A percentile compares a stretch with the other conserved stretches of the same genome.
Evolutionary conservation across 176 grass and related monocot genomes (phyloP).

Genomic region (Eleusine coracana): DNA sequence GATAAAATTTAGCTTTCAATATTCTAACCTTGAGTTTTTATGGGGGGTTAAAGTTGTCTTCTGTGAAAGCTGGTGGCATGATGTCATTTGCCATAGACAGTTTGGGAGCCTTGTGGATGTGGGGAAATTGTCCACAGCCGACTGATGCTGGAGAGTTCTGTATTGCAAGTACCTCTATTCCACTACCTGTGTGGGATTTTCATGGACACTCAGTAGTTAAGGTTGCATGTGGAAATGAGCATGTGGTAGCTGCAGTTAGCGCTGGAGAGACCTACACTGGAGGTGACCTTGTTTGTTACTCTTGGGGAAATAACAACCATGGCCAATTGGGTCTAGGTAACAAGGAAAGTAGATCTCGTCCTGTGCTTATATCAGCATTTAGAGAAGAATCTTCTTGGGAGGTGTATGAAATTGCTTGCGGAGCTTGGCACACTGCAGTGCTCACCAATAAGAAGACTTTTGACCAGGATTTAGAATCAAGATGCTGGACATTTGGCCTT

Average conservation of each 20-base stretch:
- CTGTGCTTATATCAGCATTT: slow-evolving; percentile 66
- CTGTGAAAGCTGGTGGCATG: slow-evolving; percentile 95
- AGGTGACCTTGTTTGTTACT: slow-evolving; percentile 74
- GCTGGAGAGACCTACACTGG: slow-evolving; percentile 69
- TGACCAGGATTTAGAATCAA: slow-evolving; percentile 74
- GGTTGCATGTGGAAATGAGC: slow-evolving; percentile 96
- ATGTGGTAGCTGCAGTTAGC: slow-evolving; percentile 86
- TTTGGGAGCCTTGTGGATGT: slow-evolving; percentile 92
- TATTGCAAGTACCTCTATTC: slow-evolving; percentile 50
- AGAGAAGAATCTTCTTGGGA: slow-evolving; percentile 74
- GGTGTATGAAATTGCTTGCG: slow-evolving; percentile 95
- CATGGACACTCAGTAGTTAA: slow-evolving; percentile 88
- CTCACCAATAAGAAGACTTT: slow-evolving; percentile 89
- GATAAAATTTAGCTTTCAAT: slow-evolving; percentile 15
- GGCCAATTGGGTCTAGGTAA: slow-evolving; percentile 91
- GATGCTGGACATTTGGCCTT: slow-evolving; percentile 93
- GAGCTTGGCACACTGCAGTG: slow-evolving; percentile 77
- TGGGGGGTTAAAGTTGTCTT: slow-evolving; percentile 61
- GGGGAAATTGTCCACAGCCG: slow-evolving; percentile 78
- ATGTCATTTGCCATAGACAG: slow-evolving; percentile 98
- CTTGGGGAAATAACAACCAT: slow-evolving; percentile 91
- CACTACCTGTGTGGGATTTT: slow-evolving; percentile 90
- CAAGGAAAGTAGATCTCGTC: slow-evolving; percentile 68
- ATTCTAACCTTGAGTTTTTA: neutral
- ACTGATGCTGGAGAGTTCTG: slow-evolving; percentile 70